Conservation (phyloP, 345 rosid species). For the Reutealis trisperma region DNA sequence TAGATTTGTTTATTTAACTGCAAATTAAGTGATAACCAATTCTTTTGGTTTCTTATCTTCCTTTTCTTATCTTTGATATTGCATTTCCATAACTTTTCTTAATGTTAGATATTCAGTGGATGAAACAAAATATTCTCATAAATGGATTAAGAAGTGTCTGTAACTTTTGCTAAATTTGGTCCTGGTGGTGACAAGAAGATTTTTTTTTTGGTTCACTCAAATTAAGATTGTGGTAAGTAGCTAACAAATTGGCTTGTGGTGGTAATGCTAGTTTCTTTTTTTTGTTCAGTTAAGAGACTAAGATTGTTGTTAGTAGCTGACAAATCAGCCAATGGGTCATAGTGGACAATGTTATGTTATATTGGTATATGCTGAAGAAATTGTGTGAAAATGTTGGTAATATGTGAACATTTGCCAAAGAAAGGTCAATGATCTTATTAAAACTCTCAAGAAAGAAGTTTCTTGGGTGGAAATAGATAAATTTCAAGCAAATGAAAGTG, state of each 20-base stretch:
- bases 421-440: constrained; percentile 10
- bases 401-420: constrained; percentile 9
- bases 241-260: background rate
- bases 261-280: background rate
- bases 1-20: background rate
- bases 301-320: background rate
- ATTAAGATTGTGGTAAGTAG: background rate
- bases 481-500: no score
- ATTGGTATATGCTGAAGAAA: background rate
- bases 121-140: background rate
- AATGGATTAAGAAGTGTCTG: background rate
- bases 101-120: background rate
- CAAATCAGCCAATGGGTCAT: no score
- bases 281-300: background rate
- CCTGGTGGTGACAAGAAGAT: background rate
- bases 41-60: no score
- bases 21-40: no score
- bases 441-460: constrained; percentile 3
- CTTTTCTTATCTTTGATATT: no score
- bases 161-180: background rate
- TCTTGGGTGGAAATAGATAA: background rate
- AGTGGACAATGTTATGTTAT: no score
- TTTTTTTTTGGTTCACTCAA: no score
- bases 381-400: background rate
- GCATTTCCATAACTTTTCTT: no score